Evolutionary conservation across 2,329 filamentous ascomycete species (phyloP).

Genomic region (Cladophialophora psammophila): DNA sequence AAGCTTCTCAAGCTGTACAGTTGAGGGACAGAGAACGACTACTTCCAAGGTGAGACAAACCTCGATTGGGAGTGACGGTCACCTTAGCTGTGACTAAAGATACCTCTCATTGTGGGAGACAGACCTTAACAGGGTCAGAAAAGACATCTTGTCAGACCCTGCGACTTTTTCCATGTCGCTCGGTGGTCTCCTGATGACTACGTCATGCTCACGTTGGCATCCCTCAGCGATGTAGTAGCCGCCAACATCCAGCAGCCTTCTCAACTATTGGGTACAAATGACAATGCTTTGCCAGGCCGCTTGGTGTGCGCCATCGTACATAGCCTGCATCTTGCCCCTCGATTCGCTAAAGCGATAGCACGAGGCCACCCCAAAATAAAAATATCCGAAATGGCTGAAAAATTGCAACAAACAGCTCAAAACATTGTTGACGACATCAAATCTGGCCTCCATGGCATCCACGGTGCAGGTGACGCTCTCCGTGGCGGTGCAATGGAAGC

Average conservation of each 20-base stretch:
- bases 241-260: not conserved
- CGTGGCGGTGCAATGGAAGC: constrained; percentile 49
- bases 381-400: constrained; percentile 13
- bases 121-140: too few relatives aligned
- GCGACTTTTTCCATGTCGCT: not conserved
- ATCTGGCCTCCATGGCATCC: constrained; percentile 31
- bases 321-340: not conserved
- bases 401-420: constrained; percentile 17
- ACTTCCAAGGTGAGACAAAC: too few relatives aligned
- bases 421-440: constrained; percentile 23
- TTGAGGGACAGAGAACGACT: too few relatives aligned
- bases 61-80: too few relatives aligned
- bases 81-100: too few relatives aligned
- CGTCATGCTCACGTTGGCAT: constrained; percentile 13
- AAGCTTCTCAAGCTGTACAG: too few relatives aligned
- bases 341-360: not conserved
- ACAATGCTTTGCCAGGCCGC: not conserved
- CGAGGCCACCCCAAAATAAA: not conserved
- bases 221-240: not conserved
- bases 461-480: constrained; percentile 52
- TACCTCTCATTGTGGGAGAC: too few relatives aligned
- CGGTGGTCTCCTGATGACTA: not conserved
- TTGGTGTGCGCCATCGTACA: not conserved
- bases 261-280: not conserved
- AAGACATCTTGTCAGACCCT: not conserved